Conservation (phyloP, 2,329 filamentous ascomycete species). For the Monosporascus sp. region DNA sequence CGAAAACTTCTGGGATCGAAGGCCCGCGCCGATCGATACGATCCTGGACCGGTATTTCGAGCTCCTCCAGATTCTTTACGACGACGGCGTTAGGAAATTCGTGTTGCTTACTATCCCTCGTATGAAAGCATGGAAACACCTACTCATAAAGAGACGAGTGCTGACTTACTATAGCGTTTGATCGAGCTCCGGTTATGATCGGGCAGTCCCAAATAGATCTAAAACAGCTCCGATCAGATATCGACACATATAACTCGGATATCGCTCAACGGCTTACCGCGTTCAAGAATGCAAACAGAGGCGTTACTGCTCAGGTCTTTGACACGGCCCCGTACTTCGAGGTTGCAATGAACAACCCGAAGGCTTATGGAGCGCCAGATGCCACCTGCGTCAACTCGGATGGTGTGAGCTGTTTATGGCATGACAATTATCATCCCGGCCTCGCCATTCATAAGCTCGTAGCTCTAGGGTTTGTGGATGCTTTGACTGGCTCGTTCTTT, state of each 20-base stretch:
- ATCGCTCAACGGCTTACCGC: conserved; percentile 8
- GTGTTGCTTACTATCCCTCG: conserved; percentile 14
- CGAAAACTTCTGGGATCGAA: conserved; percentile 27
- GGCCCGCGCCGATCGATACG: conserved; percentile 8
- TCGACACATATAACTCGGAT: conserved; percentile 12
- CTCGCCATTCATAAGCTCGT: conserved; percentile 13
- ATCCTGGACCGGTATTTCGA: conserved; percentile 14
- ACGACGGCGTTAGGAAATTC: conserved; percentile 13
- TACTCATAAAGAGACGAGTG: background rate
- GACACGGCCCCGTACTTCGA: conserved; percentile 12
- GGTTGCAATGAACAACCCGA: conserved; percentile 11
- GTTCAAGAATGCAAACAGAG: conserved; percentile 9
- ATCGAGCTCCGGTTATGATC: conserved; percentile 12
- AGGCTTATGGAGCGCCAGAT: conserved; percentile 15
- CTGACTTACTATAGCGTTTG: conserved; percentile 9
- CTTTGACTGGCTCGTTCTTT: conserved; percentile 11
- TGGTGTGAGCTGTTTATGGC: conserved; percentile 15
- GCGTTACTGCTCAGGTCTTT: conserved; percentile 10
- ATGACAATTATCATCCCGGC: conserved; percentile 14
- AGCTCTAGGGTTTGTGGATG: conserved; percentile 8
- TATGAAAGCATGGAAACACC: conserved; percentile 1
- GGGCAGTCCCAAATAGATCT: conserved; percentile 1
- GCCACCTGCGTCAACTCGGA: conserved; percentile 12
- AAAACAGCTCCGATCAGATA: conserved; percentile 9
- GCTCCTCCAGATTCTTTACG: conserved; percentile 10